A percentile compares a stretch with the other conserved stretches of the same genome.
phyloP scores from a whole-genome alignment of 148 eudicot genomes.

The Silene uniflora region DNA sequence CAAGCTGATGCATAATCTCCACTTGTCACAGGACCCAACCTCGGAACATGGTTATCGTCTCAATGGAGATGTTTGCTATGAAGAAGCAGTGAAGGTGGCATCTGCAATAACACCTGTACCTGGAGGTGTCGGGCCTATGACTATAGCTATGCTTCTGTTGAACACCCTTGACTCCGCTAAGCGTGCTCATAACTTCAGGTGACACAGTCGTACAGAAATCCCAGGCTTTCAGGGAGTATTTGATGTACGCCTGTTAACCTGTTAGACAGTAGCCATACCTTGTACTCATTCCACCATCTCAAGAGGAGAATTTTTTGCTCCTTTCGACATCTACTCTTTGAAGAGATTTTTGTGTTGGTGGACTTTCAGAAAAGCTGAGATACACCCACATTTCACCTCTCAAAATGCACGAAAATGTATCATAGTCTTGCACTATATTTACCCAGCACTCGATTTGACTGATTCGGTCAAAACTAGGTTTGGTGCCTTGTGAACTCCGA shows the following conservation, averaged over 20 bases:
- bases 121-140: slow-evolving; percentile 89
- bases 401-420: neutral
- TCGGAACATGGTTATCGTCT: slow-evolving; percentile 56
- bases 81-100: slow-evolving; percentile 62
- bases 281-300: neutral
- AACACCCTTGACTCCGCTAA: slow-evolving; percentile 72
- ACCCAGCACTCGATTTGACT: too few relatives aligned
- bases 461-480: too few relatives aligned
- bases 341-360: neutral
- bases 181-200: slow-evolving; percentile 37
- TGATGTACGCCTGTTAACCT: neutral
- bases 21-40: slow-evolving; percentile 42
- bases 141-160: slow-evolving; percentile 69
- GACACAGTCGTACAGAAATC: slow-evolving; percentile 8
- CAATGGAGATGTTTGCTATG: slow-evolving; percentile 68
- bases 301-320: neutral
- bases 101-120: slow-evolving; percentile 80
- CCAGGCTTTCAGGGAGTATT: neutral
- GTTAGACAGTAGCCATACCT: neutral
- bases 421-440: neutral
- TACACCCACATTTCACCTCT: neutral
- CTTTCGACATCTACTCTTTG: too few relatives aligned
- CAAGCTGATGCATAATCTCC: neutral
- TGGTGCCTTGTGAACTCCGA: too few relatives aligned
- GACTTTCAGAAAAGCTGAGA: neutral